Conservation (phyloP, 495 filamentous ascomycete species). For the Umbilicaria muhlenbergii region DNA sequence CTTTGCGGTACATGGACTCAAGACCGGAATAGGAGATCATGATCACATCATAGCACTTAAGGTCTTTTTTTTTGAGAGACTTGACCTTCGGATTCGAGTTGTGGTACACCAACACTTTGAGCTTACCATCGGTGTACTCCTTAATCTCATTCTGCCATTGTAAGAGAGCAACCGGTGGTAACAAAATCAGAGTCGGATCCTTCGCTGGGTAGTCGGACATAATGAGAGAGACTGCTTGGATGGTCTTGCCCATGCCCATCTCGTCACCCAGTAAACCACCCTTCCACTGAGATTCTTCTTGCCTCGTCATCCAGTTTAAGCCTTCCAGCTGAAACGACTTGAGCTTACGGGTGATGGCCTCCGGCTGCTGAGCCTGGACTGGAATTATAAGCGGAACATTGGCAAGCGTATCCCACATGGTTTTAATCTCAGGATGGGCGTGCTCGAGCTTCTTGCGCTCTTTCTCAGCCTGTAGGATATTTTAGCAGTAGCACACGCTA, state of each 20-base stretch:
- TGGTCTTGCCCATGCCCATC: conserved; percentile 98
- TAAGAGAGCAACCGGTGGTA: conserved; percentile 90
- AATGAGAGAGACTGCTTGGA: conserved; percentile 89
- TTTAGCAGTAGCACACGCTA: conserved; percentile 3
- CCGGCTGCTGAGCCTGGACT: conserved; percentile 56
- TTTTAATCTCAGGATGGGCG: conserved; percentile 59
- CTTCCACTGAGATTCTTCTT: conserved; percentile 71
- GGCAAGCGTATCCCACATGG: conserved; percentile 71
- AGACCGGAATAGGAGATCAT: conserved; percentile 93
- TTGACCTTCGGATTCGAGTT: conserved; percentile 74
- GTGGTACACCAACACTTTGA: conserved; percentile 82
- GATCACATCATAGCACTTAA: conserved; percentile 76
- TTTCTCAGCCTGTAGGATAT: conserved; percentile 13
- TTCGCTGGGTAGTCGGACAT: conserved; percentile 90
- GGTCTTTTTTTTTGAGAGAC: conserved; percentile 49
- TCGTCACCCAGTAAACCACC: conserved; percentile 89
- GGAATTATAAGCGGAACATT: conserved; percentile 48
- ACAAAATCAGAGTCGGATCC: conserved; percentile 70
- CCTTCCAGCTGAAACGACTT: conserved; percentile 91
- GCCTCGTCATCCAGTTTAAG: conserved; percentile 79
- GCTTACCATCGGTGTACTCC: conserved; percentile 74
- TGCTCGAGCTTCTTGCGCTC: conserved; percentile 53
- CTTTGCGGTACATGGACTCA: conserved; percentile 81
- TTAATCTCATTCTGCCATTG: conserved; percentile 93
- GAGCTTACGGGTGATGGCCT: conserved; percentile 59